A percentile compares a stretch with the other conserved stretches of the same genome.
These are phyloP conservation scores for Closterium sp. DNA, from an alignment of 139 green algal genomes.

Conservation along the genomic window DNA sequence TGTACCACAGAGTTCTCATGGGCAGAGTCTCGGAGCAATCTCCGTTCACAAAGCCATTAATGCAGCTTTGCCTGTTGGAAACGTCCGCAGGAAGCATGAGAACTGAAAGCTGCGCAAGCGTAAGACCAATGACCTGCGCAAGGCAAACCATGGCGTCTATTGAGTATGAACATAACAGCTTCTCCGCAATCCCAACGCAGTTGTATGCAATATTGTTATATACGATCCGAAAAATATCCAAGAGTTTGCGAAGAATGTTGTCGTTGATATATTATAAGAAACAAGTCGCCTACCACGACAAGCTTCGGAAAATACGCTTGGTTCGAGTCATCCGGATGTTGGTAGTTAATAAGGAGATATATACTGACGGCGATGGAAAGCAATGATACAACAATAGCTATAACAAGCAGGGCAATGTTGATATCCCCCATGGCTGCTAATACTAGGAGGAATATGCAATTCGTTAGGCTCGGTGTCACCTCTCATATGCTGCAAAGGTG, in stretches of 20 bases:
- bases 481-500: neutral
- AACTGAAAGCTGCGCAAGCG: constrained; percentile 81
- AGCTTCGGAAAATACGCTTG: constrained; percentile 93
- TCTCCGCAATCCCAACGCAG: neutral
- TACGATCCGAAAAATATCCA: too few relatives aligned
- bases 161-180: neutral
- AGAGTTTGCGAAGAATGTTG: too few relatives aligned
- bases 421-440: constrained; percentile 51
- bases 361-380: constrained; percentile 70
- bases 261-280: neutral
- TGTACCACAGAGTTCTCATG: constrained; percentile 83
- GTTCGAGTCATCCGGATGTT: constrained; percentile 94
- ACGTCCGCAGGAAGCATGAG: constrained; percentile 94
- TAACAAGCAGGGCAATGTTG: constrained; percentile 81
- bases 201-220: too few relatives aligned
- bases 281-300: constrained; percentile 67
- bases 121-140: constrained; percentile 68
- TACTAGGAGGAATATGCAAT: neutral
- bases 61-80: constrained; percentile 81
- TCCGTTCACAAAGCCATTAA: constrained; percentile 59
- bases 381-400: constrained; percentile 65
- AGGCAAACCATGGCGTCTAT: neutral
- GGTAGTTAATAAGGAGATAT: constrained; percentile 88
- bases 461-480: neutral
- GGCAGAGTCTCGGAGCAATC: constrained; percentile 83